Percentiles rank a stretch among this genome's conserved stretches.
These are phyloP conservation scores for Carallia brachiata DNA, from an alignment of 345 rosid genomes.

Conservation along the genomic window DNA sequence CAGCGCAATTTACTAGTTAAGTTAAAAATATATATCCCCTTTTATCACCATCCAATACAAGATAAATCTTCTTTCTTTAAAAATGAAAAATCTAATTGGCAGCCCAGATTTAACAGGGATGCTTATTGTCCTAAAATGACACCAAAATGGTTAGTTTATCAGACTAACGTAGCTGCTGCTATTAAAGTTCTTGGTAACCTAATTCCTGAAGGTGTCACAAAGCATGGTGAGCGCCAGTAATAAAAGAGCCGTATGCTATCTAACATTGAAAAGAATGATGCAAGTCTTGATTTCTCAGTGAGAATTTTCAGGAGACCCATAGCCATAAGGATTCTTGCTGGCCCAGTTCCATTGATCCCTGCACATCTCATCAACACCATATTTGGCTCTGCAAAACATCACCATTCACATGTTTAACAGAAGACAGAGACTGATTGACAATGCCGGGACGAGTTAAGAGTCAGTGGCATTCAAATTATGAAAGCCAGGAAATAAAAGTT, in stretches of 20 bases:
- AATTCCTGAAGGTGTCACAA: not conserved
- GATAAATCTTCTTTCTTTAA: no score
- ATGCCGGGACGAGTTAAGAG: no score
- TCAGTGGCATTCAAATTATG: no score
- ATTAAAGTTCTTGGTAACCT: not conserved
- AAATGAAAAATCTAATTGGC: constrained; percentile 6
- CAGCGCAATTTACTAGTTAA: no score
- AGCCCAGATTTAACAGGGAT: not conserved
- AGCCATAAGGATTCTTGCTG: constrained; percentile 87
- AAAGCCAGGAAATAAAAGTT: no score
- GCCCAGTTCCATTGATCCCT: constrained; percentile 97
- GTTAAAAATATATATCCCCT: no score
- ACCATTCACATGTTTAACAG: not conserved
- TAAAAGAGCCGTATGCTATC: not conserved
- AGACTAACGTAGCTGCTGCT: not conserved
- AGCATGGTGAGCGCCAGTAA: not conserved
- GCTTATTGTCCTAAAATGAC: not conserved
- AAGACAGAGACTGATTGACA: no score
- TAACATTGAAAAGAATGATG: not conserved
- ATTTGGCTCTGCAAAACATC: constrained; percentile 62
- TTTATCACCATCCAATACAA: no score
- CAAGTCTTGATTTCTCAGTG: constrained; percentile 8
- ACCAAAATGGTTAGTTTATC: constrained; percentile 4
- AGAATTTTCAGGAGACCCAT: constrained; percentile 39
- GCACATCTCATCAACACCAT: constrained; percentile 87